Percentiles rank a stretch among this genome's conserved stretches.
Conservation (phyloP, 805 yeast species). For the Jamesozyma piceae region DNA sequence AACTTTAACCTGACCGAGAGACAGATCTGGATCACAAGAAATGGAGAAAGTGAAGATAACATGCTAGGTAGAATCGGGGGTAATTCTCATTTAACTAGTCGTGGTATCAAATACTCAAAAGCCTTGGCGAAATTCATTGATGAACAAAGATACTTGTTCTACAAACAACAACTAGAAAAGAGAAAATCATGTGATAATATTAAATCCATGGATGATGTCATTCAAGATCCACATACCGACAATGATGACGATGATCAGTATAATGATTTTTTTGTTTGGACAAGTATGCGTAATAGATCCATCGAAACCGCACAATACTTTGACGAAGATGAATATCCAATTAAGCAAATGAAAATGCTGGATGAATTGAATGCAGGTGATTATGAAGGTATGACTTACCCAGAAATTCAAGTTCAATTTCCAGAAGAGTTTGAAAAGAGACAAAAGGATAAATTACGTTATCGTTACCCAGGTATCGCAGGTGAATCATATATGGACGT, state of each 20-base stretch:
- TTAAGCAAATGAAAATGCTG: constrained; percentile 86
- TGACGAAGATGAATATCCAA: constrained; percentile 61
- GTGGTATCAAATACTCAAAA: constrained; percentile 67
- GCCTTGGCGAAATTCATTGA: constrained; percentile 70
- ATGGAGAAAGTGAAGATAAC: constrained; percentile 87
- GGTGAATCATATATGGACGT: constrained; percentile 95
- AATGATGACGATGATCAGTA: constrained; percentile 12
- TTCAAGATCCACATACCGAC: constrained; percentile 29
- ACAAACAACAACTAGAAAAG: constrained; percentile 42
- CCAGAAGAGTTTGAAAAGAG: constrained; percentile 79
- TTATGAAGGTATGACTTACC: constrained; percentile 87
- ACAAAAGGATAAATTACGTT: constrained; percentile 64
- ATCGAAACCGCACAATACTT: constrained; percentile 70
- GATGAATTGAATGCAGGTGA: constrained; percentile 91
- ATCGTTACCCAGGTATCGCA: constrained; percentile 94
- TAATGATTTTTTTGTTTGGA: constrained; percentile 82
- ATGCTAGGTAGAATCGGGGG: constrained; percentile 86
- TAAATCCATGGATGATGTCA: constrained; percentile 24
- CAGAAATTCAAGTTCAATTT: constrained; percentile 60
- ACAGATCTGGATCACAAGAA: constrained; percentile 91
- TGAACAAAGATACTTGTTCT: constrained; percentile 58
- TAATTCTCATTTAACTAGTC: constrained; percentile 66
- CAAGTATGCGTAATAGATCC: constrained; percentile 74
- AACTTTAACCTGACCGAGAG: constrained; percentile 83
- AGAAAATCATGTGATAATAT: constrained; percentile 16